phyloP scores from a whole-genome alignment of 2,329 filamentous ascomycete species.

The Colletotrichum costaricense region DNA sequence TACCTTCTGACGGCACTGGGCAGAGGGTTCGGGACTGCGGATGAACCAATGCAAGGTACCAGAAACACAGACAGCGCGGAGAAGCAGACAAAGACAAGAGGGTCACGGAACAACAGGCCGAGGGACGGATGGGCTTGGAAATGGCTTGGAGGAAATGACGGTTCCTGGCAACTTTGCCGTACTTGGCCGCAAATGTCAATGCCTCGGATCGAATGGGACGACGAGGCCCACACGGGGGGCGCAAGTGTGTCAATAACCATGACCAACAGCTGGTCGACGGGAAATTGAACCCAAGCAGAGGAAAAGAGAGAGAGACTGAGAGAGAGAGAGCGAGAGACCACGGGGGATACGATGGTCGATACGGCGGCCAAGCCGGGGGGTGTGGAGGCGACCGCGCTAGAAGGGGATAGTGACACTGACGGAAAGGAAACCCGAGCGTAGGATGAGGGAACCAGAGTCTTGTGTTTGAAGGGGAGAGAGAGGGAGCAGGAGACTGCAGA shows the following conservation, averaged over 20 bases:
- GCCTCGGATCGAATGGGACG: slow-evolving; percentile 26
- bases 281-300: slow-evolving; percentile 34
- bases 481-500: background rate
- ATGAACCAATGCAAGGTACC: background rate
- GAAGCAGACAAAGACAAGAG: background rate
- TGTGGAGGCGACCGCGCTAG: background rate
- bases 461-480: background rate
- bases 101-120: slow-evolving; percentile 7
- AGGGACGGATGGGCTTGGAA: slow-evolving; percentile 6
- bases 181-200: slow-evolving; percentile 6
- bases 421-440: background rate
- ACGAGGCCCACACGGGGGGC: slow-evolving; percentile 10
- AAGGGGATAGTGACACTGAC: background rate
- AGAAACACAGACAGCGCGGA: slow-evolving; percentile 12
- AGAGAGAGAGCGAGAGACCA: slow-evolving; percentile 6
- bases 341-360: slow-evolving; percentile 21
- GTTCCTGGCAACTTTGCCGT: slow-evolving; percentile 23
- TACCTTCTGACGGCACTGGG: background rate
- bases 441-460: background rate
- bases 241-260: slow-evolving; percentile 4
- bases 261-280: slow-evolving; percentile 19
- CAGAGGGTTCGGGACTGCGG: background rate
- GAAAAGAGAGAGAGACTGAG: background rate
- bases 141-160: slow-evolving; percentile 18
- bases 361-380: slow-evolving; percentile 24